phyloP scores from a whole-genome alignment of 1,284 basidiomycete species.

The Cutaneotrichosporon dermatis region DNA sequence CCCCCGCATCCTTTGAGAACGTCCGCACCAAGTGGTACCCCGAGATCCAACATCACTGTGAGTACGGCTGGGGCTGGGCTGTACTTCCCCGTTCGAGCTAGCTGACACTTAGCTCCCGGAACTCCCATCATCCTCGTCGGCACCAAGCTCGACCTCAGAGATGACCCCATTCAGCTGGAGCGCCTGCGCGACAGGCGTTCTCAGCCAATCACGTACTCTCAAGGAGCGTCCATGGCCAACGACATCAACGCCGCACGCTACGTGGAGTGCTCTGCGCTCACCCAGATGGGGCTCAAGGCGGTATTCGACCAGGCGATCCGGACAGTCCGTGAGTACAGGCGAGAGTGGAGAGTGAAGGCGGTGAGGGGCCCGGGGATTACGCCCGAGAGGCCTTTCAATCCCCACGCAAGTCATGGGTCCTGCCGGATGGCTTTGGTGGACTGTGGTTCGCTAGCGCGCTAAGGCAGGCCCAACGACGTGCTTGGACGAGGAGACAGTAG shows the following conservation, averaged over 20 bases:
- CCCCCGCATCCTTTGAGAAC: constrained; percentile 97
- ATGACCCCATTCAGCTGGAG: constrained; percentile 85
- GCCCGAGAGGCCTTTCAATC: too few species aligned
- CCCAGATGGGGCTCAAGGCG: constrained; percentile 94
- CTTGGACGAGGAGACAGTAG: too few species aligned
- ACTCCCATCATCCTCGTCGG: constrained; percentile 94
- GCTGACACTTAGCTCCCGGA: constrained; percentile 84
- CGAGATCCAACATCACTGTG: constrained; percentile 47
- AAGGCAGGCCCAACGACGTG: too few species aligned
- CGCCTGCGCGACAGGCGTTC: constrained; percentile 93
- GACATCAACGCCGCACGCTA: constrained; percentile 62
- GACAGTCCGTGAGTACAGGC: constrained; percentile 59
- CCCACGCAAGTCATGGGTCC: too few species aligned
- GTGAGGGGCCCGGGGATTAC: too few species aligned
- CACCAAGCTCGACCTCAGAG: constrained; percentile 95
- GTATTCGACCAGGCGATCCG: constrained; percentile 97
- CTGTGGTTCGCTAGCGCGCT: neutral
- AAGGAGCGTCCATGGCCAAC: constrained; percentile 85
- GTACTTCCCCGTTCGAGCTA: neutral
- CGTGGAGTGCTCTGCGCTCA: constrained; percentile 62
- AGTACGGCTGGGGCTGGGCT: constrained; percentile 53
- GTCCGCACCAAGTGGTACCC: constrained; percentile 78
- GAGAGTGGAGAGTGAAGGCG: too few species aligned
- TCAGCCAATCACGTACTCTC: constrained; percentile 77
- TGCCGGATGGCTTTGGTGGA: too few species aligned